Evolutionary conservation across 352 stramenopile genomes (phyloP), one percentile per base, ranked within the genome.

Genomic region (Phytophthora podocarpi): DNA sequence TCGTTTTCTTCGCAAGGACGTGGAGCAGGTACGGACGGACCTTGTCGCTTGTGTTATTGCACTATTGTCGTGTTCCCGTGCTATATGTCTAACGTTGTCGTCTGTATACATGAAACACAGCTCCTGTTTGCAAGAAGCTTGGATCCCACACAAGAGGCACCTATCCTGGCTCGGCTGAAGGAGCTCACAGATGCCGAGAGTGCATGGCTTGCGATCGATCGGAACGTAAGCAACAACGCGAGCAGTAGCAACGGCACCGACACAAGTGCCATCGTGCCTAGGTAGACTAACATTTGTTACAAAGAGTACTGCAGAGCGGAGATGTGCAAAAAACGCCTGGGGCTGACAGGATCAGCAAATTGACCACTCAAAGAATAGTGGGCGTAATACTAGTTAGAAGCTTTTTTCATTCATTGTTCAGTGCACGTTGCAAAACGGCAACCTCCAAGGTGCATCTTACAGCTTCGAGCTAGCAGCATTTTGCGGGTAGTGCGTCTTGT

Each of bases 401-500:
- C 20, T 61, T 52, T 45, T 59, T 58, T 21, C 47, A 54, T 43
- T 13, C 8, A 42, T 16, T 48, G 15, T 32, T 46, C 12, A 51
- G 10, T 40, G 28, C 2, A 31, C 18, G 26, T 43, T 40, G 26
- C 26, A 37, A 20, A 15, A 31, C 13, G n/a, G n/a, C n/a, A n/a
- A n/a, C n/a, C n/a, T n/a, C n/a, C n/a, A n/a, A n/a, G n/a, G n/a
- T n/a, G n/a, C n/a, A n/a, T n/a, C 12, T 66, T 79, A 90, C 35
- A 90, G 50, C 57, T 91, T 92, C 15, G 67, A 69, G 21, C 50
- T 51, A 4, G 50, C 47, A 28, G 59, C 47, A 18, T 70, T 42
- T n/a, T 64, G 40, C 18, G 82, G 80, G 53, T 79, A 87, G 69
- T 98, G 91, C 47, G 87, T 82, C 64, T 93, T 84, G 80, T 98